phyloP scores from a whole-genome alignment of 2,329 filamentous ascomycete genomes.

The Venturia carpophila region DNA sequence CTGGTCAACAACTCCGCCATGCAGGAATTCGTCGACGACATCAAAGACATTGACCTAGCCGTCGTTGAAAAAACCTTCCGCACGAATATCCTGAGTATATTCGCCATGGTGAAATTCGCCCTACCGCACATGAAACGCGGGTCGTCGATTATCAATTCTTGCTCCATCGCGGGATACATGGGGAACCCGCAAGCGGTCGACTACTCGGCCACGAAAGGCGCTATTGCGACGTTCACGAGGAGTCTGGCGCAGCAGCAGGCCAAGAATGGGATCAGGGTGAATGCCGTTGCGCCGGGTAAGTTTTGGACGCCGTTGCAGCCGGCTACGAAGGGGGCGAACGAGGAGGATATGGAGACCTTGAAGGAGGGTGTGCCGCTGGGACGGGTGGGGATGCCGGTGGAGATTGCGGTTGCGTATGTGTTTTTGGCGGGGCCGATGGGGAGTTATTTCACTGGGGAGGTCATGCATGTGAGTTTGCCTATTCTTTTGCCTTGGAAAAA shows the following conservation, averaged over 20 bases:
- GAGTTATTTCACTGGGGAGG: conserved; percentile 25
- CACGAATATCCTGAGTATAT: conserved; percentile 51
- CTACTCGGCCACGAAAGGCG: conserved; percentile 51
- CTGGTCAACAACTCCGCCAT: conserved; percentile 53
- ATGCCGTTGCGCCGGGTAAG: conserved; percentile 27
- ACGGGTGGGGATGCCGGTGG: conserved; percentile 28
- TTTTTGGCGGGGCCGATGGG: conserved; percentile 26
- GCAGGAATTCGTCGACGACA: conserved; percentile 47
- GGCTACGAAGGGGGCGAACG: conserved; percentile 32
- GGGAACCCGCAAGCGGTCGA: conserved; percentile 42
- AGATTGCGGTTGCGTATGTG: conserved; percentile 26
- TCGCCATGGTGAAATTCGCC: conserved; percentile 52
- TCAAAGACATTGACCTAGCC: conserved; percentile 48
- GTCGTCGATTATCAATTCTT: conserved; percentile 48
- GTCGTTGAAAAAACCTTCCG: conserved; percentile 50
- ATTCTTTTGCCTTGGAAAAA: neutral
- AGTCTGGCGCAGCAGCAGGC: conserved; percentile 46
- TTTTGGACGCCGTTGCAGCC: conserved; percentile 36
- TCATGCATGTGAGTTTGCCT: conserved; percentile 4
- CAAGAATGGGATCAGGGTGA: conserved; percentile 52
- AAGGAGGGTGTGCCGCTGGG: conserved; percentile 23
- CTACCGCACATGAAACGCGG: conserved; percentile 48
- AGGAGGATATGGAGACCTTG: conserved; percentile 24
- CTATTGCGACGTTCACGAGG: conserved; percentile 49
- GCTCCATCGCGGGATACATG: conserved; percentile 48